Base-by-base conservation (phyloP, 2,329 filamentous ascomycete species). In the Periconia digitata region DNA sequence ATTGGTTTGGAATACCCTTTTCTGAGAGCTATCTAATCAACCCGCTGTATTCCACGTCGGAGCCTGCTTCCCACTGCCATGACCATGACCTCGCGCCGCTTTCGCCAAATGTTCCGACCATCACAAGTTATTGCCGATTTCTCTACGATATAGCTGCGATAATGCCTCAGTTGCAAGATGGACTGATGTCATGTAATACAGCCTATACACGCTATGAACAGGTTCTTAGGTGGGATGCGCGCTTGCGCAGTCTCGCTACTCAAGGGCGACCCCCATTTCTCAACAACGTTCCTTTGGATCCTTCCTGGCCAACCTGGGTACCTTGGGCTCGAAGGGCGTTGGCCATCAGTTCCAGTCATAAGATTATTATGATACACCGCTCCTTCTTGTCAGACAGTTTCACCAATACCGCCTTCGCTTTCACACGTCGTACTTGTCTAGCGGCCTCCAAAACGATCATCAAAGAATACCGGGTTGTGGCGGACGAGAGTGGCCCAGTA, bases 1-100 rank as follows among this genome's bases (percentile, higher is more conserved):
- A 73, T 50, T 73, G 70, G 71, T 74, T 72, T 48, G 63, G 60
- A 1, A 72, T 68, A n/a, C 62, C 70, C 1, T 74, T 72, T 24
- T 70, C 64, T 1, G 70, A 74, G 42, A 67, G 60, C 39, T 73
- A 72, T 46, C 54, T 65, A 3, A 66, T 74, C 38, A 59, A 67
- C 29, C 63, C 55, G 10, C 43, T 57, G 6, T 62, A 67, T 29
- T 63, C 60, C 15, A 63, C 51, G 6, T 64, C 69, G 1, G 40
- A 53, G 3, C 58, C 58, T 17, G 66, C 69, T 0, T 49, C 54
- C 23, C 67, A 72, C 45, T 65, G 67, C 46, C 57, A 69, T 29
- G 64, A 72, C 22, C 27, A 32, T 15, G 51, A 64, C 27, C 51
- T 56, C 6, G 24, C 44, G 21, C 12, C 36, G 4, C 21, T 50